Evolutionary conservation across 768 basidiomycete genomes (phyloP), one percentile per base, ranked within the genome.

Genomic region (Fomitopsis serialis): DNA sequence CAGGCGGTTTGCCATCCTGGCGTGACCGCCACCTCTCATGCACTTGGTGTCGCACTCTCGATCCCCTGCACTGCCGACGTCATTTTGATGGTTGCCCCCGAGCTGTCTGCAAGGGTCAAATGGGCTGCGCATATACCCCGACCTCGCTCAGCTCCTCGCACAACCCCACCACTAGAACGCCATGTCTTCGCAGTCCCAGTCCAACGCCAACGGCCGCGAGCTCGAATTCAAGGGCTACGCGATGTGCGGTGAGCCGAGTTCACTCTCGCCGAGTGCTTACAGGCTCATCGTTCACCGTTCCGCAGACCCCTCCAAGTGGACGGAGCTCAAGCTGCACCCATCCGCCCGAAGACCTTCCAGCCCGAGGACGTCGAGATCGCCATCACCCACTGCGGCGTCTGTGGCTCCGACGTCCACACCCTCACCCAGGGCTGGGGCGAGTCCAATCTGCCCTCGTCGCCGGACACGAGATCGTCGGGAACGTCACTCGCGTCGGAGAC

Each of bases 321-420:
- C 67, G 19, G 62, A 75, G 25, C 74, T 78, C 50, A 59, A 77
- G 48, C 58, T 79, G 22, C 73, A 34, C 67, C 73, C 15, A 80
- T 79, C 66, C 61, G 77, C 58, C 81, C 82, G 12, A 85, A 85
- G 67, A 64, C 63, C 8, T 72, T 72, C 54, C 72, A 71, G 3
- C 75, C 80, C 24, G 71, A 76, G 54, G 83, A 86, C 59, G 69
- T 85, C 47, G 81, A 84, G 49, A 74, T 80, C 53, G 71, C 74
- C 48, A 77, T 79, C 53, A 74, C 75, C 23, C 77, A 70, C 58
- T 79, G 68, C 58, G 67, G 68, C 23, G 77, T 79, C 17, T 82
- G 81, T 53, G 79, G 75, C 37, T 76, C 77, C 3, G 81, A 82
- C 63, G 74, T 75, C 1, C 76, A 78, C 60, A 76, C 75, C 22